A percentile compares a stretch with the other conserved stretches of the same genome.
Evolutionary conservation across 2,329 filamentous ascomycete species (phyloP).

Genomic region (Thermothelomyces thermophilus): DNA sequence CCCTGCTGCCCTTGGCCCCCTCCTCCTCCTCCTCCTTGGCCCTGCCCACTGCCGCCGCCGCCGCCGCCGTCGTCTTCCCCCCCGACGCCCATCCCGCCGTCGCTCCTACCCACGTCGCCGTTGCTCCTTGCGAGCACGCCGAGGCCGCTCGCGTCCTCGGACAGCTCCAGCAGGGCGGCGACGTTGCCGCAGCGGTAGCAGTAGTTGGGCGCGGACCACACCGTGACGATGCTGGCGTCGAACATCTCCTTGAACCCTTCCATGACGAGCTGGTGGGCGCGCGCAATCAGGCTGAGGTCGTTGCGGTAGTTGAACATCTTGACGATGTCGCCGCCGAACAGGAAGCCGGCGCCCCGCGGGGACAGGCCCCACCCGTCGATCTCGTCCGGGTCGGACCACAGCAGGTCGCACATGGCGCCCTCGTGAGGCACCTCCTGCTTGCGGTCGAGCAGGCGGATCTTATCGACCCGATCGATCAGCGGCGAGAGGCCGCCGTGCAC

Average conservation of each 20-base stretch:
- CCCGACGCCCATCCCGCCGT: conserved; percentile 35
- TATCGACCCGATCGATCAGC: conserved; percentile 87
- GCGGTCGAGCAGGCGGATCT: conserved; percentile 87
- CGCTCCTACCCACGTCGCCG: conserved; percentile 59
- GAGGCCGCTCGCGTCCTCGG: conserved; percentile 74
- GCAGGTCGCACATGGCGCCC: conserved; percentile 95
- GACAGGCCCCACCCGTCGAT: conserved; percentile 96
- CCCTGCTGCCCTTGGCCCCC: conserved; percentile 32
- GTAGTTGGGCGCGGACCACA: conserved; percentile 98
- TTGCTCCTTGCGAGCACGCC: conserved; percentile 64
- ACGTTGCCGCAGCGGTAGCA: conserved; percentile 96
- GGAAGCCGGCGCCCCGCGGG: conserved; percentile 87
- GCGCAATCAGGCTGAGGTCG: conserved; percentile 82
- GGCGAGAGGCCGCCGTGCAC: conserved; percentile 92
- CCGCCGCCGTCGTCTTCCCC: conserved; percentile 27
- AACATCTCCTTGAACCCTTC: conserved; percentile 99
- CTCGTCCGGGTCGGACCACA: conserved; percentile 98
- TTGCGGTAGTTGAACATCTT: conserved; percentile 94
- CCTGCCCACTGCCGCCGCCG: conserved; percentile 25
- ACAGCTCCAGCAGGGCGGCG: conserved; percentile 86
- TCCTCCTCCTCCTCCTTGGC: conserved; percentile 13
- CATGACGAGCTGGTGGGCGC: conserved; percentile 97
- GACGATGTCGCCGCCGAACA: conserved; percentile 93
- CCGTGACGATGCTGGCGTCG: conserved; percentile 87
- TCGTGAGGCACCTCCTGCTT: conserved; percentile 99